A percentile compares a stretch with the other conserved stretches of the same genome.
phyloP scores from a whole-genome alignment of 2,329 filamentous ascomycete genomes.

The Diaporthe vaccinii region DNA sequence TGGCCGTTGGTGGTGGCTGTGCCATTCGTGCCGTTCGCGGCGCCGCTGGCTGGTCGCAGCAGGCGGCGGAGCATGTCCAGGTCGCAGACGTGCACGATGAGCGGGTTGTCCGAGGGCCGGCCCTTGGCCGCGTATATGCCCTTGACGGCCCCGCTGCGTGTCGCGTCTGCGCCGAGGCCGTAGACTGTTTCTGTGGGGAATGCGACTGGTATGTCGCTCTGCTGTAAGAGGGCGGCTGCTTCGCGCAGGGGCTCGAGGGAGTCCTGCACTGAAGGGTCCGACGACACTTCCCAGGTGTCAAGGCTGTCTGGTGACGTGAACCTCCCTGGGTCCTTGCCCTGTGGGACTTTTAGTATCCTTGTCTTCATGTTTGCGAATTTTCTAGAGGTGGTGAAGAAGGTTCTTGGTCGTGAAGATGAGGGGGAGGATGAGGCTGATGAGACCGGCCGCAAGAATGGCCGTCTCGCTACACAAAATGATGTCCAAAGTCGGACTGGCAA shows the following conservation, averaged over 20 bases:
- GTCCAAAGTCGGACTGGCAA: not conserved
- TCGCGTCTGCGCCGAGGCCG: conserved; percentile 95
- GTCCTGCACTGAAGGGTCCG: conserved; percentile 43
- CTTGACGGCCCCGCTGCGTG: conserved; percentile 82
- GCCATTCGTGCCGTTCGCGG: conserved; percentile 38
- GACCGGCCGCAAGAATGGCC: conserved; percentile 1
- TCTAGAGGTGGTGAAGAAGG: conserved; percentile 25
- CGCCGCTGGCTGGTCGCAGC: conserved; percentile 55
- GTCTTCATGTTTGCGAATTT: conserved; percentile 45
- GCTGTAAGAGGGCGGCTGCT: conserved; percentile 76
- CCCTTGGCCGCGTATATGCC: conserved; percentile 96
- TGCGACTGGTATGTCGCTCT: conserved; percentile 82
- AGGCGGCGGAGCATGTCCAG: conserved; percentile 79
- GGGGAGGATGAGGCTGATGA: conserved; percentile 34
- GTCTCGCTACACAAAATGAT: not conserved
- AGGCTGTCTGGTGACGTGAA: conserved; percentile 45
- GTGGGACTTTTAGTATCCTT: conserved; percentile 46
- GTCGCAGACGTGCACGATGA: conserved; percentile 93
- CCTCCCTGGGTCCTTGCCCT: conserved; percentile 38
- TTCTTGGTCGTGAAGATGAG: conserved; percentile 16
- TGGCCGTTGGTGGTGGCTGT: not conserved
- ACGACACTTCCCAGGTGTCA: conserved; percentile 58
- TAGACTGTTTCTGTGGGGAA: conserved; percentile 99
- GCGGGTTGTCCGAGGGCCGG: conserved; percentile 91
- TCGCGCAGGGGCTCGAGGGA: conserved; percentile 64